Percentiles rank a stretch among this genome's conserved stretches.
Evolutionary conservation across 2,329 filamentous ascomycete species (phyloP).

Genomic region (Fusarium sp.): DNA sequence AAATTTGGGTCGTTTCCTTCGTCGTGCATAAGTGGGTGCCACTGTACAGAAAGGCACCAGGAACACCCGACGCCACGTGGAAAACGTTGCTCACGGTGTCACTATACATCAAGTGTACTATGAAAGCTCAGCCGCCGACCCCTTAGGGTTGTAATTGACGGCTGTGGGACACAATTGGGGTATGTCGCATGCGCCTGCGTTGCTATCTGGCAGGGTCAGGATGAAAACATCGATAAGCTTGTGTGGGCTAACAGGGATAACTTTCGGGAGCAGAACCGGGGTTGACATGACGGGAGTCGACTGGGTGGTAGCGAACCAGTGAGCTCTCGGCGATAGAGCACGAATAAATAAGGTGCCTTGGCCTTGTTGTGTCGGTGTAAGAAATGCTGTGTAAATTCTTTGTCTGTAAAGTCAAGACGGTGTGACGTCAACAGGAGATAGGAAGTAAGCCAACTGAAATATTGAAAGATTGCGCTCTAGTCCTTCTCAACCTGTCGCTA

Average conservation of each 20-base stretch:
- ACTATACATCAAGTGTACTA: conserved; percentile 34
- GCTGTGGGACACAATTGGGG: conserved; percentile 39
- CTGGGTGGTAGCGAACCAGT: conserved; percentile 32
- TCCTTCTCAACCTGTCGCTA: conserved; percentile 6
- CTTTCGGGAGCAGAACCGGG: conserved; percentile 32
- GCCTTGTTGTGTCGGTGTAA: conserved; percentile 30
- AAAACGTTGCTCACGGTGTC: conserved; percentile 36
- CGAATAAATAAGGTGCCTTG: conserved; percentile 25
- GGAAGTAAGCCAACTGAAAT: not conserved
- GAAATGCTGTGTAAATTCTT: conserved; percentile 3
- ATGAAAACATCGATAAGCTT: conserved; percentile 41
- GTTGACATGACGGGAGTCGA: conserved; percentile 23
- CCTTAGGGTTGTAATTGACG: conserved; percentile 8
- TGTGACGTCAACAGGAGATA: conserved; percentile 31
- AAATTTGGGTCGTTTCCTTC: conserved; percentile 24
- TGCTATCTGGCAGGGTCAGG: conserved; percentile 32
- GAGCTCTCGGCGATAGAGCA: conserved; percentile 40
- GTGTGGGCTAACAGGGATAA: conserved; percentile 30
- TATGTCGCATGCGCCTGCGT: conserved; percentile 28
- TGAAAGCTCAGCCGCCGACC: conserved; percentile 16
- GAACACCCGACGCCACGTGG: conserved; percentile 43
- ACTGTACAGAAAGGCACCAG: conserved; percentile 32
- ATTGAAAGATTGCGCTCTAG: not conserved
- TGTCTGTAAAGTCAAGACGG: conserved; percentile 21
- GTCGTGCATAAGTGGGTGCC: conserved; percentile 37